phyloP scores from a whole-genome alignment of 208 protist genomes.

The Trypanosoma avium region DNA sequence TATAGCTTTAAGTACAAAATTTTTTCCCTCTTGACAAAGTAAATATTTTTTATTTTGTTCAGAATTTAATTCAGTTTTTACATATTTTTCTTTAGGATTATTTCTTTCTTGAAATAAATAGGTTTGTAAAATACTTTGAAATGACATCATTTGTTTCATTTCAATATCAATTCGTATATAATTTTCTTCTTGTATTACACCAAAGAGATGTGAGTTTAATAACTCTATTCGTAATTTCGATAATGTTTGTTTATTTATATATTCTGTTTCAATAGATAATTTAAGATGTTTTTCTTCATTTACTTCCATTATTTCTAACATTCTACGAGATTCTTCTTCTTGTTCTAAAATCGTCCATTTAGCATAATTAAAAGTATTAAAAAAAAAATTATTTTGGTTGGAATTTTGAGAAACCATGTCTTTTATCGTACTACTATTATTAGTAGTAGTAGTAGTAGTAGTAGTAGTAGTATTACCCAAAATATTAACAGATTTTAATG shows the following conservation, averaged over 20 bases:
- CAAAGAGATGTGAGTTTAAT: not conserved
- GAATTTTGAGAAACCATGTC: not conserved
- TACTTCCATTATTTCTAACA: not conserved
- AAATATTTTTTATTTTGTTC: too few relatives aligned
- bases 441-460: too few relatives aligned
- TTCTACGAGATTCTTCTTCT: not conserved
- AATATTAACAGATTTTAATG: too few relatives aligned
- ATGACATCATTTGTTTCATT: not conserved
- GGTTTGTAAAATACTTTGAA: not conserved
- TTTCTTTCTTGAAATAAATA: too few relatives aligned
- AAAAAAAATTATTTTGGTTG: not conserved
- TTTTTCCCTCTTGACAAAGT: too few relatives aligned
- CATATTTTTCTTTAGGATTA: too few relatives aligned
- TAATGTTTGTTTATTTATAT: not conserved
- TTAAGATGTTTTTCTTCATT: not conserved
- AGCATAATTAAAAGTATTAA: not conserved
- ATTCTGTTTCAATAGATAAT: not conserved
- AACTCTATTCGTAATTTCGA: not conserved
- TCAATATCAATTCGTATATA: not conserved
- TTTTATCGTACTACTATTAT: not conserved
- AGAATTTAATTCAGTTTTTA: too few relatives aligned
- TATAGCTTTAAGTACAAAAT: too few relatives aligned
- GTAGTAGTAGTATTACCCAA: too few relatives aligned
- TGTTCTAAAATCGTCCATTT: not conserved
- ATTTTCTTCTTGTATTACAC: not conserved